A percentile compares a stretch with the other conserved stretches of the same genome.
These are phyloP conservation scores for Aspergillus asperescens DNA, from an alignment of 495 filamentous ascomycete genomes.

Conservation along the genomic window DNA sequence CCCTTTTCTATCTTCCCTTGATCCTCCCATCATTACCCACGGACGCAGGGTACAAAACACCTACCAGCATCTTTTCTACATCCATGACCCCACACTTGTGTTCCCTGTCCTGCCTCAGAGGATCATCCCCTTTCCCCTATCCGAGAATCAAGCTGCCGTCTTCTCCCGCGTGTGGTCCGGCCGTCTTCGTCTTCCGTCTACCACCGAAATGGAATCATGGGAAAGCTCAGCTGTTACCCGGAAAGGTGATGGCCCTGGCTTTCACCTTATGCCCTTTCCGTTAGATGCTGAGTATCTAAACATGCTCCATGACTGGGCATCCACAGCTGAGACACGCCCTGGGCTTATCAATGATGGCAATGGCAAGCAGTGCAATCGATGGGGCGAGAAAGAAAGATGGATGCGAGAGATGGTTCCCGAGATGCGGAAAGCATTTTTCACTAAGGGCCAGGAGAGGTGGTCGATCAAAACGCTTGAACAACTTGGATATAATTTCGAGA, in stretches of 20 bases:
- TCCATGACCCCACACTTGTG: conserved; percentile 67
- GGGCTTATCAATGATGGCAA: conserved; percentile 43
- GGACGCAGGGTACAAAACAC: conserved; percentile 64
- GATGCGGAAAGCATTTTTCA: conserved; percentile 52
- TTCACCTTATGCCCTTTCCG: conserved; percentile 66
- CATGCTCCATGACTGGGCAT: conserved; percentile 56
- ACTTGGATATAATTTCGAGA: conserved; percentile 56
- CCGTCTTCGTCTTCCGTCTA: conserved; percentile 56
- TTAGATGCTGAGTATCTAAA: conserved; percentile 78
- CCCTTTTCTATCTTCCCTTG: conserved; percentile 51
- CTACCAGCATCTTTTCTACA: conserved; percentile 76
- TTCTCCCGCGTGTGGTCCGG: conserved; percentile 72
- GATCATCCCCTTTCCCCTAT: conserved; percentile 75
- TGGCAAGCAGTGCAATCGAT: conserved; percentile 61
- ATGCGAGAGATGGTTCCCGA: conserved; percentile 47
- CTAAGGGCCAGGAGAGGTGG: conserved; percentile 40
- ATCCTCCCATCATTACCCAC: conserved; percentile 55
- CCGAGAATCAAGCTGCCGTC: conserved; percentile 72
- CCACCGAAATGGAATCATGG: conserved; percentile 61
- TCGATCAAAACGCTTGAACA: conserved; percentile 47
- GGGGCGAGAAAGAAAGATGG: conserved; percentile 65
- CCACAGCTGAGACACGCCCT: conserved; percentile 33
- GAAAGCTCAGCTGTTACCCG: conserved; percentile 39
- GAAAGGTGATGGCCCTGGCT: conserved; percentile 47
- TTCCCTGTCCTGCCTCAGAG: conserved; percentile 72